Conservation (phyloP, 2,329 filamentous ascomycete genomes). For the Penicillium sp. region DNA sequence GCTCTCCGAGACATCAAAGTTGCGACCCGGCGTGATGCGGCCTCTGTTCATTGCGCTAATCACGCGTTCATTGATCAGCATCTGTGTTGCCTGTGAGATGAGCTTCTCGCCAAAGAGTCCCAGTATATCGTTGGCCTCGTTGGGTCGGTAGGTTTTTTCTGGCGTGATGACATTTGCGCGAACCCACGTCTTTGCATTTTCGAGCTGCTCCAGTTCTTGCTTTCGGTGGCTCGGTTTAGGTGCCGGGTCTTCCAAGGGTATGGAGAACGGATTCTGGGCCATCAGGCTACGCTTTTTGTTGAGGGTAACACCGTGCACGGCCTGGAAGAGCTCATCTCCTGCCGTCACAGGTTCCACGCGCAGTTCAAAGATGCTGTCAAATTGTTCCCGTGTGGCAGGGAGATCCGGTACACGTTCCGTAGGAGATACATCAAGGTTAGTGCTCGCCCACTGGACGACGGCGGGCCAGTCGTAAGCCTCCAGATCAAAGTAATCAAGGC, state of each 20-base stretch:
- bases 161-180: conserved; percentile 50
- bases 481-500: conserved; percentile 47
- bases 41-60: conserved; percentile 43
- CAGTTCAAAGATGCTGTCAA: conserved; percentile 46
- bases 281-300: conserved; percentile 37
- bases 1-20: conserved; percentile 46
- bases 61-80: conserved; percentile 43
- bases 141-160: conserved; percentile 43
- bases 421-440: conserved; percentile 42
- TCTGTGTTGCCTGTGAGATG: conserved; percentile 43
- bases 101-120: conserved; percentile 34
- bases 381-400: conserved; percentile 46
- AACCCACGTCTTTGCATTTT: conserved; percentile 50
- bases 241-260: conserved; percentile 20
- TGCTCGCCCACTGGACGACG: conserved; percentile 50
- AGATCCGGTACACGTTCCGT: conserved; percentile 42
- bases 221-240: conserved; percentile 12
- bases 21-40: conserved; percentile 44
- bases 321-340: conserved; percentile 40
- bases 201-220: conserved; percentile 29
- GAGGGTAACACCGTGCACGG: conserved; percentile 33
- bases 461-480: conserved; percentile 49
- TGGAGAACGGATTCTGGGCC: conserved; percentile 39
- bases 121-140: conserved; percentile 39
- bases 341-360: conserved; percentile 35